phyloP scores from a whole-genome alignment of 2,329 filamentous ascomycete species.

The Diplodia sapinea region DNA sequence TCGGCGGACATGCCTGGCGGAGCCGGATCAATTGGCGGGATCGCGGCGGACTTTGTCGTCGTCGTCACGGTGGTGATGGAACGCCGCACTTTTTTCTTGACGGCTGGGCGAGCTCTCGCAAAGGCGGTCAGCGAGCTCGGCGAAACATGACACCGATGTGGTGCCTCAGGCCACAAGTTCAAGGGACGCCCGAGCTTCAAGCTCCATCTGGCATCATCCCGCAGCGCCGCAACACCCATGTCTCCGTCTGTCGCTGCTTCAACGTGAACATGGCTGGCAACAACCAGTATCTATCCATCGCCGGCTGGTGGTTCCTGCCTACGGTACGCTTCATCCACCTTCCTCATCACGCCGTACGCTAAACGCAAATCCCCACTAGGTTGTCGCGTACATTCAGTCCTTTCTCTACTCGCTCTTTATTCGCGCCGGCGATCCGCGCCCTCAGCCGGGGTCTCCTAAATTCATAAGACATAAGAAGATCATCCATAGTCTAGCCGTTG shows the following conservation, averaged over 20 bases:
- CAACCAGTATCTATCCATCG: slow-evolving; percentile 56
- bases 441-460: slow-evolving; percentile 68
- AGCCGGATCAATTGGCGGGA: neutral
- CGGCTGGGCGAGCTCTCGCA: neutral
- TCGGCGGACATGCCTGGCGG: slow-evolving; percentile 45
- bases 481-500: slow-evolving; percentile 83
- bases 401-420: slow-evolving; percentile 88
- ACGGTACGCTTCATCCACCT: slow-evolving; percentile 53
- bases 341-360: neutral
- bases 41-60: neutral
- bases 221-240: slow-evolving; percentile 7
- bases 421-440: slow-evolving; percentile 84
- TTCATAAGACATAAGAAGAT: slow-evolving; percentile 76
- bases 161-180: neutral
- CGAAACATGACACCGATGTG: slow-evolving; percentile 3
- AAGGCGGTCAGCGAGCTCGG: slow-evolving; percentile 23
- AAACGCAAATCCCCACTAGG: slow-evolving; percentile 55
- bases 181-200: slow-evolving; percentile 9
- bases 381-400: slow-evolving; percentile 75
- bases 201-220: slow-evolving; percentile 27
- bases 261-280: slow-evolving; percentile 8
- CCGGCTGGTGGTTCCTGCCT: slow-evolving; percentile 68
- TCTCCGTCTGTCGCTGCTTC: slow-evolving; percentile 2
- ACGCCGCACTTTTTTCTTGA: slow-evolving; percentile 28
- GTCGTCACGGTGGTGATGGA: slow-evolving; percentile 12